A percentile compares a stretch with the other conserved stretches of the same genome.
Conservation (phyloP, 2,329 filamentous ascomycete genomes). For the Fusarium ramigenum region DNA sequence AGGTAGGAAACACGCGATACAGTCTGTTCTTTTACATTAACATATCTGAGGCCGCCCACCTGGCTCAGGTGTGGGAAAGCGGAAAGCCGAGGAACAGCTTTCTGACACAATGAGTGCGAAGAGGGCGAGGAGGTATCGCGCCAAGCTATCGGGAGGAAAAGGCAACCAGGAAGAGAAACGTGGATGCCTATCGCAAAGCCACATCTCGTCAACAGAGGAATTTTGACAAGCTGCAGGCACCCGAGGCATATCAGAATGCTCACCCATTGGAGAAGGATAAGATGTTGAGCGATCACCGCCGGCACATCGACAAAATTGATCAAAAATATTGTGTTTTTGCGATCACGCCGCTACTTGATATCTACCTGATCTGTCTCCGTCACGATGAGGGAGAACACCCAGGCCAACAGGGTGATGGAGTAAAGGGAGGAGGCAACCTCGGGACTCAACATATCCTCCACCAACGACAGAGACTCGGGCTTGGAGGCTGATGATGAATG, state of each 20-base stretch:
- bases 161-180: background rate
- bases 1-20: background rate
- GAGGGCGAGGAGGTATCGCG: background rate
- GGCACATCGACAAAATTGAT: background rate
- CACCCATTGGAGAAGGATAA: background rate
- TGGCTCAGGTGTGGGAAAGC: background rate
- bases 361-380: background rate
- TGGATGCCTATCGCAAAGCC: background rate
- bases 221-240: background rate
- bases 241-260: background rate
- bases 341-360: background rate
- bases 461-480: background rate
- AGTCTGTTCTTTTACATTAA: background rate
- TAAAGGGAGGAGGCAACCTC: background rate
- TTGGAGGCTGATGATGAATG: background rate
- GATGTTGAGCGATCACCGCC: background rate
- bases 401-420: background rate
- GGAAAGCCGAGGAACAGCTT: background rate
- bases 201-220: fast-evolving
- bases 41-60: background rate
- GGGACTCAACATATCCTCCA: background rate
- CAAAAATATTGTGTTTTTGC: background rate
- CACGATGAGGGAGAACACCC: background rate
- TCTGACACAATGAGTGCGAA: background rate
- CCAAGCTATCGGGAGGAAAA: background rate